These are phyloP conservation scores for Taphrina populina DNA, from an alignment of 1,139 yeast species.

Conservation along the genomic window DNA sequence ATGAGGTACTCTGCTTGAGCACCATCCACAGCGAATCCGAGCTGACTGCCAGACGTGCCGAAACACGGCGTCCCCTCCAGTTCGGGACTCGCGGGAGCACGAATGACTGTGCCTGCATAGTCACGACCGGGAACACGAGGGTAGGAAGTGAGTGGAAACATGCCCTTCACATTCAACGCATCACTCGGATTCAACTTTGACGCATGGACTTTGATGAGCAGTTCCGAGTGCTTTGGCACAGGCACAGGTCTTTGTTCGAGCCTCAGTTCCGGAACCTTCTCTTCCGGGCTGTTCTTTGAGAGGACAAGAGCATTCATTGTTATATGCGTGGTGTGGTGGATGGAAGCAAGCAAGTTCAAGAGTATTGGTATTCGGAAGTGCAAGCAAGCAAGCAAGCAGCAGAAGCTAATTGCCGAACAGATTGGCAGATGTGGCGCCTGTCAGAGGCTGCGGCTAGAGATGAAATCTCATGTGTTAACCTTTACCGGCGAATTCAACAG, in stretches of 20 bases:
- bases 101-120: conserved; percentile 7
- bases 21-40: conserved; percentile 12
- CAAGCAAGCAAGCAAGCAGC: too few relatives aligned
- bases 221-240: neutral
- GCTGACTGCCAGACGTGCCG: conserved; percentile 14
- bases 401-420: too few relatives aligned
- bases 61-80: conserved; percentile 1
- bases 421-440: too few relatives aligned
- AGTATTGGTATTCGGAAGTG: too few relatives aligned
- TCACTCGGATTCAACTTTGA: conserved; percentile 20
- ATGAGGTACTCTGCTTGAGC: conserved; percentile 15
- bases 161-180: conserved; percentile 4
- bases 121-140: conserved; percentile 15
- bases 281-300: neutral
- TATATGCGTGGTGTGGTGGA: too few relatives aligned
- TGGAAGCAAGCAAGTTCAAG: too few relatives aligned
- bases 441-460: too few relatives aligned
- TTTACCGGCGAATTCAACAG: too few relatives aligned
- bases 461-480: too few relatives aligned
- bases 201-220: conserved; percentile 1
- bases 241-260: neutral
- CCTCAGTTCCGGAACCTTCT: neutral
- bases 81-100: neutral
- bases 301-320: conserved; percentile 6
- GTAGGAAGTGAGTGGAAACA: conserved; percentile 10